phyloP scores from a whole-genome alignment of 2,329 filamentous ascomycete genomes.

The Colletotrichum cordylinicola region DNA sequence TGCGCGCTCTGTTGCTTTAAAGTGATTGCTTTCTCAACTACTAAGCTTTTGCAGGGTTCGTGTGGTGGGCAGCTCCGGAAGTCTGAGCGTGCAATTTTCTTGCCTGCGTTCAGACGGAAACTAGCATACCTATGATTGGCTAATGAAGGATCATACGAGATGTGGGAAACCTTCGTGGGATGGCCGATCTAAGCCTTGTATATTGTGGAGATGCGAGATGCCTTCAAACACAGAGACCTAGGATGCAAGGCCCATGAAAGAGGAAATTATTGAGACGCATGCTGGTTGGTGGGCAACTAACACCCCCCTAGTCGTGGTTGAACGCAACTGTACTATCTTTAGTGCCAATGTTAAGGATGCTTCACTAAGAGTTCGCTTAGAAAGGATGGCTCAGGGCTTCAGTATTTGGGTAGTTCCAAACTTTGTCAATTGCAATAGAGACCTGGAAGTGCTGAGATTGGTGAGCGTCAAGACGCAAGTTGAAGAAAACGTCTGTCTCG shows the following conservation, averaged over 20 bases:
- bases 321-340: background rate
- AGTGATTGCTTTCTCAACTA: background rate
- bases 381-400: background rate
- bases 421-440: background rate
- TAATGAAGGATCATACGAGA: background rate
- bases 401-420: fast-evolving
- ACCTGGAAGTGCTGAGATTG: background rate
- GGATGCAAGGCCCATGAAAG: background rate
- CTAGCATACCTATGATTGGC: background rate
- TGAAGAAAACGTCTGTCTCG: background rate
- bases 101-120: background rate
- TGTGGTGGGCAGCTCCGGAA: background rate
- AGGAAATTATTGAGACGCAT: background rate
- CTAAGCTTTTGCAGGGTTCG: background rate
- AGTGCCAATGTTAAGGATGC: background rate
- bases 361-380: background rate
- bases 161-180: background rate
- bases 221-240: background rate
- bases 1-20: background rate
- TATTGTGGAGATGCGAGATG: background rate
- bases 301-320: background rate
- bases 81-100: background rate
- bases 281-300: background rate
- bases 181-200: background rate
- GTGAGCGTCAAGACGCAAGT: background rate